Base-by-base conservation (phyloP, 2,329 filamentous ascomycete genomes). In the Exophiala viscosa region DNA sequence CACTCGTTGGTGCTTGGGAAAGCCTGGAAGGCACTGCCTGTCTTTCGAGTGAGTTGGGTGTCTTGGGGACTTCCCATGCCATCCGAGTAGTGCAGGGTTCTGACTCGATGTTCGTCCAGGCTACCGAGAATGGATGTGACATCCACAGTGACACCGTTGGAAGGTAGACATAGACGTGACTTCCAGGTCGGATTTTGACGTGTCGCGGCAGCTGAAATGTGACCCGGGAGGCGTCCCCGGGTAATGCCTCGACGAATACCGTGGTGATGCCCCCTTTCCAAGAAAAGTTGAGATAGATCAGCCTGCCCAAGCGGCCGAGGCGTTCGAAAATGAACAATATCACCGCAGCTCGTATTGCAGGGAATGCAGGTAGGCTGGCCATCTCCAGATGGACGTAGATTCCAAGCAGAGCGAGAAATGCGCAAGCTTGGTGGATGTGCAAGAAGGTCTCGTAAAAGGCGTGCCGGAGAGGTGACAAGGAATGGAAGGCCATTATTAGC, bases 131-230 rank as follows among this genome's bases (percentile, higher is more conserved):
- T 2, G 73, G 73, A 58, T 76, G 73, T 0, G 73, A 76, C 71
- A 74, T 74, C 73, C 74, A 76, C 53, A 65, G 62, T 4, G 73
- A 69, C 42, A 76, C 61, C 44, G 63, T 66, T 2, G 82, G 82
- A 50, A 84, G 74, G 68, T 83, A 84, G 52, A 78, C 75, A 66
- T 81, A 83, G 8, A 82, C 80, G 64, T 84, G 80, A 63, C 76
- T 78, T 46, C 82, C 82, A 4, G 82, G 78, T 32, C 70, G 66
- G 59, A 81, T 75, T 13, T 69, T 69, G 66, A 79, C 77, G 33
- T 75, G 74, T 52, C 78, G 75, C 11, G 77, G 76, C 42, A 84
- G 70, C 58, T 81, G 74, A 67, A 83, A 81, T 28, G 81, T 84
- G 18, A 85, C 77, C 48, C 79, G 74, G 60, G 79, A 81, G 34